Conservation (phyloP, 1,139 yeast genomes). For the Hyphopichia wangnamkhiaoensis region DNA sequence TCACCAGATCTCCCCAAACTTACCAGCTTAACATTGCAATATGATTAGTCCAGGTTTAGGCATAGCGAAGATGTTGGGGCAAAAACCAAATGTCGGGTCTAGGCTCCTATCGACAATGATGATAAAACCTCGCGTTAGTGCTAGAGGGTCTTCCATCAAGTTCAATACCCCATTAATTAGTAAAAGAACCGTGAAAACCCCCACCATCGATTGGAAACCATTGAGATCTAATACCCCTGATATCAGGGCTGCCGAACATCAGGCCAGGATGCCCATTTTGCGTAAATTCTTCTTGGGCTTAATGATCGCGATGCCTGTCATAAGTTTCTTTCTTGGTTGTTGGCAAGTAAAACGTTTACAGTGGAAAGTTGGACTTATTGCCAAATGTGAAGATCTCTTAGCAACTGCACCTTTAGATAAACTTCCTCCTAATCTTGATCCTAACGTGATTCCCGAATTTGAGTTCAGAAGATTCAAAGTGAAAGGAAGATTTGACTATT, state of each 20-base stretch:
- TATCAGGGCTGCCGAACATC: conserved; percentile 43
- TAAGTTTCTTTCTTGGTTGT: conserved; percentile 83
- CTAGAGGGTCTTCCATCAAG: background rate
- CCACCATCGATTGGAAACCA: conserved; percentile 85
- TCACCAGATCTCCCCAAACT: no score
- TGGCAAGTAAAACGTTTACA: conserved; percentile 88
- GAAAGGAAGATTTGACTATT: conserved; percentile 78
- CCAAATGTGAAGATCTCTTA: conserved; percentile 78
- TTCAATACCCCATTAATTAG: conserved; percentile 1
- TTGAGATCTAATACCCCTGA: conserved; percentile 54
- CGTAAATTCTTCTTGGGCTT: conserved; percentile 56
- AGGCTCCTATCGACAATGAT: no score
- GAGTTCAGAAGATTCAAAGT: conserved; percentile 78
- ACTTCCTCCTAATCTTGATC: conserved; percentile 61
- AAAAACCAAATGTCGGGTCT: no score
- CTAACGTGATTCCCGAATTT: conserved; percentile 61
- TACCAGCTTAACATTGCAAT: no score
- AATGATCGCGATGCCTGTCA: conserved; percentile 82
- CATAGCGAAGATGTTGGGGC: no score
- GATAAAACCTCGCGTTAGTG: background rate
- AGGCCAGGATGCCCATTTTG: conserved; percentile 37
- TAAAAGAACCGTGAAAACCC: conserved; percentile 52
- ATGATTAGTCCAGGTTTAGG: no score
- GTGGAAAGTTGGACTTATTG: conserved; percentile 88
- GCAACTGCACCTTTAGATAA: conserved; percentile 67